phyloP scores from a whole-genome alignment of 225 moss, liverwort and hornwort genomes.

The Polytrichum formosum region DNA sequence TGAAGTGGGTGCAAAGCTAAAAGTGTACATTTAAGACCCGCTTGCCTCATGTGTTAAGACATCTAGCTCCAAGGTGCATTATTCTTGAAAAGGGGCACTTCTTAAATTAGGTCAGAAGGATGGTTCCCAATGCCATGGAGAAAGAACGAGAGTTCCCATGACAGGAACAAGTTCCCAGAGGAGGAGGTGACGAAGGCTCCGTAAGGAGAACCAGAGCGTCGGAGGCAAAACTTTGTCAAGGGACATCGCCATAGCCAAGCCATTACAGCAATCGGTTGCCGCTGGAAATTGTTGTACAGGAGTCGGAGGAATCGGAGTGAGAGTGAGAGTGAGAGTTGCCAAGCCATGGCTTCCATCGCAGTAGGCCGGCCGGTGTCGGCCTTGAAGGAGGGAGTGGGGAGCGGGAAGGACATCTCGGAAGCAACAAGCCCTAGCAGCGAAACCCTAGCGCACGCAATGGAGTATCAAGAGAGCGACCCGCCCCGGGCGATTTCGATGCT shows the following conservation, averaged over 20 bases:
- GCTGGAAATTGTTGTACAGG: neutral
- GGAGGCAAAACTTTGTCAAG: too few species aligned
- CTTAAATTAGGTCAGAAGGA: too few species aligned
- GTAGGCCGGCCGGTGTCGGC: constrained; percentile 50
- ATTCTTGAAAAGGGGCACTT: too few species aligned
- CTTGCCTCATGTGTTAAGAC: too few species aligned
- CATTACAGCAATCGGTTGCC: neutral
- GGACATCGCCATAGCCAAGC: neutral
- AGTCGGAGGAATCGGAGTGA: neutral
- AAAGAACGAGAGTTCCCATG: too few species aligned
- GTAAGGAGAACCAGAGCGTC: too few species aligned
- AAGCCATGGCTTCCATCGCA: constrained; percentile 20
- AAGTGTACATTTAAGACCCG: too few species aligned
- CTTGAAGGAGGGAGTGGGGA: constrained; percentile 18
- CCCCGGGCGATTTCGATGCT: constrained; percentile 52
- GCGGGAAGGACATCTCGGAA: constrained; percentile 21
- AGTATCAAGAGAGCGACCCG: constrained; percentile 53
- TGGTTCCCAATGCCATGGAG: too few species aligned
- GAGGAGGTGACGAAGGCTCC: too few species aligned
- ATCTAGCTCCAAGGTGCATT: too few species aligned
- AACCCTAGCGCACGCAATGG: constrained; percentile 58
- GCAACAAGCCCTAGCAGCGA: constrained; percentile 38
- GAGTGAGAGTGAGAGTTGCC: neutral
- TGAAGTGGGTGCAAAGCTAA: too few species aligned
- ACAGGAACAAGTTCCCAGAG: too few species aligned